Percentiles rank a stretch among this genome's conserved stretches.
Evolutionary conservation across 306 rosid species (phyloP).

Genomic region (Cucurbita pepo): DNA sequence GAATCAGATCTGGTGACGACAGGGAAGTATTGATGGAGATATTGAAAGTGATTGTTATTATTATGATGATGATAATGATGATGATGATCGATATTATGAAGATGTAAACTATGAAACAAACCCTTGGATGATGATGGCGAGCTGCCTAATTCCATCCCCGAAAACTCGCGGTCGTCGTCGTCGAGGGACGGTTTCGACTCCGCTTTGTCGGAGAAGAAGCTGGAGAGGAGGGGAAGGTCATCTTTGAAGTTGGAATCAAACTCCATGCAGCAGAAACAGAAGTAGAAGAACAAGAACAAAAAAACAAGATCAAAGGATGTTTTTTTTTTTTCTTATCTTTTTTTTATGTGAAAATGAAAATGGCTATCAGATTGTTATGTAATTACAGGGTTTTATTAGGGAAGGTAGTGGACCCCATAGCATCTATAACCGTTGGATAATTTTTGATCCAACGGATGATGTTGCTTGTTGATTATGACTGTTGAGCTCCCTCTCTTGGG

Average conservation of each 20-base stretch:
- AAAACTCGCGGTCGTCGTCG: not conserved
- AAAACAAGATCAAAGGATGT: not conserved
- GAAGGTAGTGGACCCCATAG: not conserved
- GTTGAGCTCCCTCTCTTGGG: slow-evolving; percentile 18
- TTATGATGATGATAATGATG: not conserved
- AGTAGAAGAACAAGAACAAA: not conserved
- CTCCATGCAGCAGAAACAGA: not conserved
- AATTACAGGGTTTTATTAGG: slow-evolving; percentile 5
- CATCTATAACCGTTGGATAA: not conserved
- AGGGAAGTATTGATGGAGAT: not conserved
- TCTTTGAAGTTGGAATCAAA: slow-evolving; percentile 6
- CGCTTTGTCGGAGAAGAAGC: slow-evolving; percentile 17
- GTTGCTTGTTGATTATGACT: slow-evolving; percentile 20
- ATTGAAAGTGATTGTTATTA: not conserved
- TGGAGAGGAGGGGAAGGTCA: not conserved
- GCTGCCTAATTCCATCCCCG: not conserved
- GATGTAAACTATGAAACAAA: slow-evolving; percentile 8
- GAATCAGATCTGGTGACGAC: slow-evolving; percentile 1
- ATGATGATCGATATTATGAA: not conserved
- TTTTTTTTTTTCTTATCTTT: not conserved
- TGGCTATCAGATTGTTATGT: slow-evolving; percentile 1
- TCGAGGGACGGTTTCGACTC: not conserved
- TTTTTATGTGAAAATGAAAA: not conserved
- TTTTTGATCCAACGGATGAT: slow-evolving; percentile 22
- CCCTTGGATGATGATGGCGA: slow-evolving; percentile 1